Conservation (phyloP, 345 rosid species). For the Leavenworthia alabamica region DNA sequence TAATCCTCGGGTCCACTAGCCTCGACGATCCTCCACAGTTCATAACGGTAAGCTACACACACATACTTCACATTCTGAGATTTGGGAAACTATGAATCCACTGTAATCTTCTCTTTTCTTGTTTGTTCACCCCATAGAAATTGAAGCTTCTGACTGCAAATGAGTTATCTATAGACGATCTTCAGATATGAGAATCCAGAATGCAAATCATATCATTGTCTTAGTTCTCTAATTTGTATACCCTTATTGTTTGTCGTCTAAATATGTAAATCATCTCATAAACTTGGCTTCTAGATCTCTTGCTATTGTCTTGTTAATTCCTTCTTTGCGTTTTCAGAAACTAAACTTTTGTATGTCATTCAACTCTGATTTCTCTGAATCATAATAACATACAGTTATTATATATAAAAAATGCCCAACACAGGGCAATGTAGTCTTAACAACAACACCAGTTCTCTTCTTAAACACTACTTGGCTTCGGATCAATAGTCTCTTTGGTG, state of each 20-base stretch:
- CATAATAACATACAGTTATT: not conserved
- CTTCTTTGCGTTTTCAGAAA: no score
- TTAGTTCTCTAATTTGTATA: conserved; percentile 27
- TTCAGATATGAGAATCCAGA: conserved; percentile 45
- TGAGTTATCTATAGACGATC: conserved; percentile 79
- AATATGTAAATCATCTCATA: conserved; percentile 28
- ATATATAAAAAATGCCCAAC: not conserved
- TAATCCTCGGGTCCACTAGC: conserved; percentile 87
- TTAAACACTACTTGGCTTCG: not conserved
- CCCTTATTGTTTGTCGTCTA: conserved; percentile 8
- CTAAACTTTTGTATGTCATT: no score
- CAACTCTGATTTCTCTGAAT: no score
- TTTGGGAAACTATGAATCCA: no score
- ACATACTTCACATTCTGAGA: not conserved
- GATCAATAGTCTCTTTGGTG: conserved; percentile 19
- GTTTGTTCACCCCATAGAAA: conserved; percentile 54
- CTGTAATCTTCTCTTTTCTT: not conserved
- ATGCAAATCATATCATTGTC: no score
- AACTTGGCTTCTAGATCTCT: conserved; percentile 21
- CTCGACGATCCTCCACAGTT: conserved; percentile 94
- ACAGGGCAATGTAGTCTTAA: not conserved
- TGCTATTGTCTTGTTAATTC: conserved; percentile 9
- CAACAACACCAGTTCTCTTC: not conserved
- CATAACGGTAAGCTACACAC: conserved; percentile 55
- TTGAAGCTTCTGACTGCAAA: conserved; percentile 72